Conservation (phyloP, 2,329 filamentous ascomycete species). For the Phaeosphaeria sp. region DNA sequence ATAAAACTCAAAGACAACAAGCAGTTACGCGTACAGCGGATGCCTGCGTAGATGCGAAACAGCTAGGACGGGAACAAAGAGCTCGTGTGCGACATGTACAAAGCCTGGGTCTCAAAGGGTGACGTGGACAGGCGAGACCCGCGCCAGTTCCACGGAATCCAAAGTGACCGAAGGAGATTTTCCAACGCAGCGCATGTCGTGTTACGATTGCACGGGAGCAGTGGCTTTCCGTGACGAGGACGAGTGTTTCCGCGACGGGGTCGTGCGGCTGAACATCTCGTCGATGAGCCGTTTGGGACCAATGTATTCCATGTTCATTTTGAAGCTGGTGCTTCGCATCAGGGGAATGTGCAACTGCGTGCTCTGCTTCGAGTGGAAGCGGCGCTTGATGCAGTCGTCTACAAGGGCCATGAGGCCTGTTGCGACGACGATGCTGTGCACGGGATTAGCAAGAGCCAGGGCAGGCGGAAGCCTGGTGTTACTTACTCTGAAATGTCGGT, state of each 20-base stretch:
- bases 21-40: conserved; percentile 5
- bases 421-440: conserved; percentile 79
- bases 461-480: conserved; percentile 3
- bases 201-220: conserved; percentile 15
- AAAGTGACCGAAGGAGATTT: conserved; percentile 23
- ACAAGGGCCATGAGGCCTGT: conserved; percentile 89
- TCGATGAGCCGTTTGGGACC: conserved; percentile 68
- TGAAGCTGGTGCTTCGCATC: conserved; percentile 57
- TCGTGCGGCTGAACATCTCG: conserved; percentile 65
- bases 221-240: conserved; percentile 36
- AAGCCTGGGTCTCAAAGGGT: conserved; percentile 25
- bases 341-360: conserved; percentile 61
- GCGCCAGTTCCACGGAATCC: conserved; percentile 15
- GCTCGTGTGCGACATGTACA: conserved; percentile 29
- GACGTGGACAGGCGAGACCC: conserved; percentile 17
- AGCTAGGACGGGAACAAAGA: conserved; percentile 32
- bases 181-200: conserved; percentile 2
- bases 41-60: conserved; percentile 17
- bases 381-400: conserved; percentile 87
- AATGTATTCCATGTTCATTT: conserved; percentile 67
- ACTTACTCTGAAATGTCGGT: conserved; percentile 89
- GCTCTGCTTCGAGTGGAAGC: conserved; percentile 68
- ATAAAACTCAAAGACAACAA: conserved; percentile 14
- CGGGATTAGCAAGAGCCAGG: conserved; percentile 22
- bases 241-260: conserved; percentile 31